Evolutionary conservation across 306 rosid species (phyloP), one percentile per base, ranked within the genome.

Genomic region (Clitoria ternatea): DNA sequence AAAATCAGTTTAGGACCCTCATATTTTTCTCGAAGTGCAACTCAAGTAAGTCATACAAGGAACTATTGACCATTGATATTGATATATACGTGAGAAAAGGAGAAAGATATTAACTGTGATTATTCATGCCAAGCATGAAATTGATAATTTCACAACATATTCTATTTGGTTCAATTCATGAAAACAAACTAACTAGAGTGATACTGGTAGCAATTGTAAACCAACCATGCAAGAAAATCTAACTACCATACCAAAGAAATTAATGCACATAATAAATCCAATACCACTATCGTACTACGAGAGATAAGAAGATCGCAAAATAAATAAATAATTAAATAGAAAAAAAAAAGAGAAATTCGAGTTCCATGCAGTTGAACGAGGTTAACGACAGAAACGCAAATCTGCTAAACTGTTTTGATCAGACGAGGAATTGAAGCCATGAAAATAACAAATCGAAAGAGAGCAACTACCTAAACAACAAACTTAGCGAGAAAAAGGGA

Each of bases 401-500:
- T 82, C 83, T 54, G 40, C 37, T 56, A 7, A 39, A 47, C 27
- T 33, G 13, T 60, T 40, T 45, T 18, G 36, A 53, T 27, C 27
- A 61, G 39, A 39, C 68, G 60, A 48, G 5, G 37, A 30, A 40
- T 59, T 60, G 35, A 60, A 79, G 50, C 49, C 15, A 11, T 23
- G 17, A 72, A 67, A 14, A 36, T n/a, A 66, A 62, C 63, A 69
- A 86, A 83, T 85, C 87, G 77, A 55, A 59, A 29, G 19, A 65
- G 53, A 62, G 68, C 13, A 55, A 66, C 47, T n/a, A 67, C 33
- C 15, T 19, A 17, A 72, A 22, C 19, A 52, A 66, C 12, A 42
- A 61, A 76, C 17, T 66, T 71, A 22, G 6, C 27, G 27, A 32
- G 27, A 40, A 45, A 42, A 30, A 15, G 23, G 5, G 3, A 8